These are phyloP conservation scores for Loxodes magnus DNA, from an alignment of 73 alveolate genomes.

Conservation along the genomic window DNA sequence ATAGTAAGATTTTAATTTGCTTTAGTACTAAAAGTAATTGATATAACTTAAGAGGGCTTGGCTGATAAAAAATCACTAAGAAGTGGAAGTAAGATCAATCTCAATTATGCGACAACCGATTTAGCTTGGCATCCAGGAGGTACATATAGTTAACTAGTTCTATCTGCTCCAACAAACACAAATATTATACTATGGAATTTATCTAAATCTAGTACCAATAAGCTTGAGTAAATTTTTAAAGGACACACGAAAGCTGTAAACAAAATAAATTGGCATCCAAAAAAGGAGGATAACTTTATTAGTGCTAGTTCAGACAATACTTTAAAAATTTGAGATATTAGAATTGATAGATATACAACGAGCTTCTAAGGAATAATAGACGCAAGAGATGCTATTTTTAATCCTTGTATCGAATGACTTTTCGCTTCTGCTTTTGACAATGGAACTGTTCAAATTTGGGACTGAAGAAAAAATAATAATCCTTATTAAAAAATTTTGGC, in stretches of 20 bases:
- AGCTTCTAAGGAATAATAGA: conserved; percentile 3
- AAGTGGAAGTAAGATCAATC: conserved; percentile 6
- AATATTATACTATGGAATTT: conserved; percentile 9
- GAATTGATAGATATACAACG: neutral
- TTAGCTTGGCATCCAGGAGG: conserved; percentile 15
- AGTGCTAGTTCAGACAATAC: conserved; percentile 2
- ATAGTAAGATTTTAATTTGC: too few relatives aligned
- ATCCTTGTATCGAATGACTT: neutral
- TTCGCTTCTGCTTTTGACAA: conserved; percentile 8
- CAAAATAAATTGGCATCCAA: conserved; percentile 9
- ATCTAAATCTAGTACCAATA: neutral
- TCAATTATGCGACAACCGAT: conserved; percentile 3
- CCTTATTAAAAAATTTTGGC: conserved; percentile 5
- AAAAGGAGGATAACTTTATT: neutral
- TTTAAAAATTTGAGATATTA: neutral
- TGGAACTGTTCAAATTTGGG: conserved; percentile 6
- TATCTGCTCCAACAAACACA: conserved; percentile 11
- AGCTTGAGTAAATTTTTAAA: neutral
- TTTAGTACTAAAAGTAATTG: too few relatives aligned
- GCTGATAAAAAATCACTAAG: too few relatives aligned
- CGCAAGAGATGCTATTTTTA: conserved; percentile 9
- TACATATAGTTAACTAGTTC: neutral
- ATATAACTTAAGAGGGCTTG: too few relatives aligned
- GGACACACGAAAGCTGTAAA: conserved; percentile 4
- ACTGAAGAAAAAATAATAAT: neutral